A percentile compares a stretch with the other conserved stretches of the same genome.
These are phyloP conservation scores for Colletotrichum sp. DNA, from an alignment of 2,329 filamentous ascomycete species.

Conservation along the genomic window DNA sequence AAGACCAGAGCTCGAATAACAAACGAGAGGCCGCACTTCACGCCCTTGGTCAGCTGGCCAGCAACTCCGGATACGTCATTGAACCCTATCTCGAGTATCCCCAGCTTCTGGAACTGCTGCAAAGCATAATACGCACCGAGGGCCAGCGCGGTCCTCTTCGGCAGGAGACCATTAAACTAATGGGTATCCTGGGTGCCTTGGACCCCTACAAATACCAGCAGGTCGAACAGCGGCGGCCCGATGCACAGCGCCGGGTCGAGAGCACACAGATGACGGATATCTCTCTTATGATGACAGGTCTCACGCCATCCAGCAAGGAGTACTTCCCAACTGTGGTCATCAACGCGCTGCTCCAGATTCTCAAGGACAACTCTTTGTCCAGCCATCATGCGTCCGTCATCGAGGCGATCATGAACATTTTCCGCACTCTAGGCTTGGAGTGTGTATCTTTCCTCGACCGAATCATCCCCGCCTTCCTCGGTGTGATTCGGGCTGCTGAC, in stretches of 20 bases:
- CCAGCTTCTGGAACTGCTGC: conserved; percentile 87
- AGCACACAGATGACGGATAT: conserved; percentile 83
- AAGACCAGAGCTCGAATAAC: conserved; percentile 88
- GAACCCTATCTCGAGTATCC: conserved; percentile 95
- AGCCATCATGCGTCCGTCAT: conserved; percentile 94
- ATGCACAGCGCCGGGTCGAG: conserved; percentile 72
- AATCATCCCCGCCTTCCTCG: conserved; percentile 92
- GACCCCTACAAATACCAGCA: conserved; percentile 97
- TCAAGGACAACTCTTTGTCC: conserved; percentile 87
- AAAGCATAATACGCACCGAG: conserved; percentile 93
- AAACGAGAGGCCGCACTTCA: conserved; percentile 92
- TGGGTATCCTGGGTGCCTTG: conserved; percentile 92
- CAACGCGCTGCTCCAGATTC: conserved; percentile 88
- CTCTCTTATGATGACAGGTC: conserved; percentile 95
- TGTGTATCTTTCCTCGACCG: conserved; percentile 94
- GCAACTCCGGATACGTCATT: conserved; percentile 97
- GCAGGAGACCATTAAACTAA: conserved; percentile 93
- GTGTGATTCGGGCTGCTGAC: conserved; percentile 84
- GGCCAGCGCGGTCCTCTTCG: conserved; percentile 81
- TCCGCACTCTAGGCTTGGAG: conserved; percentile 93
- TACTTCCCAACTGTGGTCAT: conserved; percentile 99
- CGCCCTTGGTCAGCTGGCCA: conserved; percentile 89
- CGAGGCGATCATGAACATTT: conserved; percentile 98
- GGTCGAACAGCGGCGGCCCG: conserved; percentile 87
- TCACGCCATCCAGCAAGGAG: conserved; percentile 96